Conservation (phyloP, 2,329 filamentous ascomycete genomes). For the Colletotrichum graminicola region DNA sequence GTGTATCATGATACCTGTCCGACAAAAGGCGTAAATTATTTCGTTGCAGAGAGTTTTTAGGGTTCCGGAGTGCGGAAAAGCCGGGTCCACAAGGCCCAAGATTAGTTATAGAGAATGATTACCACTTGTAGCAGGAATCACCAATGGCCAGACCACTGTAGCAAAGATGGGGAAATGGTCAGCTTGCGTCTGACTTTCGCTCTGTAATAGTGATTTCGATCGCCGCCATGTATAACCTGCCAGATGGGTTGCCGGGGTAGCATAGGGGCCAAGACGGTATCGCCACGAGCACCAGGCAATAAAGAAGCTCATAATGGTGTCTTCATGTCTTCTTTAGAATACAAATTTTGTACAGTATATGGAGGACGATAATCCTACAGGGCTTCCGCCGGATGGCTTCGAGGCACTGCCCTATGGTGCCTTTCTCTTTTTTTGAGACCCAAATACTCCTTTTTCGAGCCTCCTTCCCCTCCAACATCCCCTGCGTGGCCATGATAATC, state of each 20-base stretch:
- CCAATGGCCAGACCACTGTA: background rate
- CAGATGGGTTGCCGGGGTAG: too few species aligned
- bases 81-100: constrained; percentile 29
- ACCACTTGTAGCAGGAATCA: constrained; percentile 15
- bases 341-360: constrained; percentile 38
- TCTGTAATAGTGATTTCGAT: background rate
- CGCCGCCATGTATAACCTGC: background rate
- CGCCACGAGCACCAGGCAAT: background rate
- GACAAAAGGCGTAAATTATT: constrained; percentile 41
- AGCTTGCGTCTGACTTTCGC: background rate
- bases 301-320: constrained; percentile 27
- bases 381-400: constrained; percentile 7
- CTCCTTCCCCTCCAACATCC: background rate
- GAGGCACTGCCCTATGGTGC: constrained; percentile 8
- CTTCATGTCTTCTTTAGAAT: constrained; percentile 40
- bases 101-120: constrained; percentile 41
- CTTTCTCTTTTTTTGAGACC: constrained; percentile 6
- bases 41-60: constrained; percentile 34
- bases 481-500: background rate
- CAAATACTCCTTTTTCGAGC: constrained; percentile 6
- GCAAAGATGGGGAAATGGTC: background rate
- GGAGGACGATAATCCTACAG: constrained; percentile 26
- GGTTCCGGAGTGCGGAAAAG: constrained; percentile 34
- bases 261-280: background rate
- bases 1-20: constrained; percentile 42